These are phyloP conservation scores for Sapria himalayana DNA, from an alignment of 345 rosid genomes.

Conservation along the genomic window DNA sequence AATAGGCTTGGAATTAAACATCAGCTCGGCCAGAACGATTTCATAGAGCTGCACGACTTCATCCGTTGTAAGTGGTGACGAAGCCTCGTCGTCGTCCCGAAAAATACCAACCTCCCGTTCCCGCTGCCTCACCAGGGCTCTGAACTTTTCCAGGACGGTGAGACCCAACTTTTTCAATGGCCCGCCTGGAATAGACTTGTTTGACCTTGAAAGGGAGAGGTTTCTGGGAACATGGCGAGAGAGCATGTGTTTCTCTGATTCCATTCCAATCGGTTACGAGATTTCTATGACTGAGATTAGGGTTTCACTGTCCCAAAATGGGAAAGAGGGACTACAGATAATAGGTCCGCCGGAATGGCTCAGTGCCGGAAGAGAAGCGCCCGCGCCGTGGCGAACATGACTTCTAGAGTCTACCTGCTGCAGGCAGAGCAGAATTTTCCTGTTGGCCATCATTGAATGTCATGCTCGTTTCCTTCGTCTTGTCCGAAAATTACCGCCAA, in stretches of 20 bases:
- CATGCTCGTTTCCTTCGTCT: no score
- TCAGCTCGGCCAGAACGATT: conserved; percentile 43
- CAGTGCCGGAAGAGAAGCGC: no score
- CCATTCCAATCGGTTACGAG: no score
- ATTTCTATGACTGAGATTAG: no score
- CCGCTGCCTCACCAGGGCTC: conserved; percentile 42
- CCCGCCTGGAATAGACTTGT: conserved; percentile 33
- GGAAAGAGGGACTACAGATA: no score
- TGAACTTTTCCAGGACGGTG: conserved; percentile 40
- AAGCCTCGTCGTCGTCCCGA: conserved; percentile 14
- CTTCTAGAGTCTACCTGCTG: no score
- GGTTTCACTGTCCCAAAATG: no score
- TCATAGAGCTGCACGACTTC: conserved; percentile 66
- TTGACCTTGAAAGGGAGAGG: conserved; percentile 6
- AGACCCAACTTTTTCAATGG: conserved; percentile 38
- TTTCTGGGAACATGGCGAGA: conserved; percentile 20
- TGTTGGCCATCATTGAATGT: no score
- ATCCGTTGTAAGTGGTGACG: conserved; percentile 14
- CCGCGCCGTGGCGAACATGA: no score
- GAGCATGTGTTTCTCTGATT: conserved; percentile 13
- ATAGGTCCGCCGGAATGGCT: no score
- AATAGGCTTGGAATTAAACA: conserved; percentile 86
- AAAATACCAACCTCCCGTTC: conserved; percentile 26
- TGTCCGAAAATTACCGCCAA: no score
- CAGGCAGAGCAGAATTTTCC: no score